These are phyloP conservation scores for Antrodiella citrinella DNA, from an alignment of 768 basidiomycete genomes.

Conservation along the genomic window DNA sequence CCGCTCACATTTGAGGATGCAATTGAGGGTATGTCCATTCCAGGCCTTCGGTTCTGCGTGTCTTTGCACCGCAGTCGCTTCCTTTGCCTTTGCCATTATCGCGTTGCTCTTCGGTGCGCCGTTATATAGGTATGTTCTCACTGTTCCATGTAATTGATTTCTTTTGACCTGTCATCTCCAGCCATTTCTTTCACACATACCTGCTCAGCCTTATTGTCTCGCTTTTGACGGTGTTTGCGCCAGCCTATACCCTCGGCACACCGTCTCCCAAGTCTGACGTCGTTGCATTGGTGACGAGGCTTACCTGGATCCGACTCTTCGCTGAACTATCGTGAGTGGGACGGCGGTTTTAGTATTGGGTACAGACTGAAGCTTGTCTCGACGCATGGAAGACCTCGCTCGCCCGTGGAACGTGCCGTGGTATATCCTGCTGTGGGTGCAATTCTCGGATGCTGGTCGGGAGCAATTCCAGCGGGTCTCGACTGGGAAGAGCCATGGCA, in stretches of 20 bases:
- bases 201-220: conserved; percentile 64
- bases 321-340: conserved; percentile 69
- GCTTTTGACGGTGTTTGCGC: conserved; percentile 54
- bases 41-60: conserved; percentile 48
- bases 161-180: conserved; percentile 18
- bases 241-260: conserved; percentile 60
- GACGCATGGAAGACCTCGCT: conserved; percentile 34
- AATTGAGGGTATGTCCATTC: not conserved
- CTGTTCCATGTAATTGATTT: conserved; percentile 1
- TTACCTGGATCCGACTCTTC: conserved; percentile 75
- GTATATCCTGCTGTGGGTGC: conserved; percentile 75
- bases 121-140: conserved; percentile 38
- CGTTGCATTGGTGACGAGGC: conserved; percentile 42
- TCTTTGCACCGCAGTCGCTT: conserved; percentile 40
- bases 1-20: not conserved
- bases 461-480: conserved; percentile 77
- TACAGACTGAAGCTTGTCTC: not conserved
- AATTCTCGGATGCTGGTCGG: conserved; percentile 70
- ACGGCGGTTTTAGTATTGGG: not conserved
- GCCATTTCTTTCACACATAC: conserved; percentile 52
- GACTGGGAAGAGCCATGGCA: conserved; percentile 99
- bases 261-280: conserved; percentile 35
- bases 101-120: conserved; percentile 74
- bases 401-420: conserved; percentile 67
- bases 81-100: conserved; percentile 39